Base-by-base conservation (phyloP, 1,139 yeast genomes). In the Suhomyces bribrorum region DNA sequence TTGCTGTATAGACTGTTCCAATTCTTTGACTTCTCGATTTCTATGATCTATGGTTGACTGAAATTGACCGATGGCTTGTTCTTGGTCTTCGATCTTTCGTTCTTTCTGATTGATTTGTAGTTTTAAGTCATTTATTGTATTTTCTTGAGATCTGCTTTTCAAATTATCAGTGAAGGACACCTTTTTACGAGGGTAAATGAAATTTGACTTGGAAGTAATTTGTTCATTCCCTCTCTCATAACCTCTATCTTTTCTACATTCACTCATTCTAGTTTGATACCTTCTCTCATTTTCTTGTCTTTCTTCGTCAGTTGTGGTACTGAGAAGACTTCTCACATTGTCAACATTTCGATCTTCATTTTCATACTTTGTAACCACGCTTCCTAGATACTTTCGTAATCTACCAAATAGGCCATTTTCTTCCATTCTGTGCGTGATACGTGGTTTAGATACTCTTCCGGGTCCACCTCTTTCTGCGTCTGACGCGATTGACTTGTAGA, bases 271-370 rank as follows among this genome's bases (percentile, higher is more conserved):
- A n/a, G 23, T 20, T 20, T n/a, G 8, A 20, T 8, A 8, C 11
- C 23, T 20, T 8, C 5, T 20, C 11, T 20, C 23, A 4, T 20
- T n/a, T 4, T 20, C 23, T 8, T 20, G 11, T 20, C 11, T 8
- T 20, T 20, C 6, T 5, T 20, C 11, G 6, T n/a, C n/a, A n/a
- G n/a, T n/a, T n/a, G n/a, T n/a, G 23, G 23, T 20, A 4, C 23
- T 4, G 16, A 38, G 35, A 14, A 38, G 14, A 9, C 25, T 31
- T 15, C 34, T 27, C 15, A 39, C 35, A 15, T 29, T 37, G 7
- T 46, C 40, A 7, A 43, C 46, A 28, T 41, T 46, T 7, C 32
- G 33, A 14, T 39, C 42, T 14, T 46, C 45, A 4, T 35, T 27
- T 18, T 46, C 50, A 26, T 38, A 34, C 7, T 34, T 36, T 6